Conservation (phyloP, 352 stramenopile genomes). For the Phytophthora cactorum region DNA sequence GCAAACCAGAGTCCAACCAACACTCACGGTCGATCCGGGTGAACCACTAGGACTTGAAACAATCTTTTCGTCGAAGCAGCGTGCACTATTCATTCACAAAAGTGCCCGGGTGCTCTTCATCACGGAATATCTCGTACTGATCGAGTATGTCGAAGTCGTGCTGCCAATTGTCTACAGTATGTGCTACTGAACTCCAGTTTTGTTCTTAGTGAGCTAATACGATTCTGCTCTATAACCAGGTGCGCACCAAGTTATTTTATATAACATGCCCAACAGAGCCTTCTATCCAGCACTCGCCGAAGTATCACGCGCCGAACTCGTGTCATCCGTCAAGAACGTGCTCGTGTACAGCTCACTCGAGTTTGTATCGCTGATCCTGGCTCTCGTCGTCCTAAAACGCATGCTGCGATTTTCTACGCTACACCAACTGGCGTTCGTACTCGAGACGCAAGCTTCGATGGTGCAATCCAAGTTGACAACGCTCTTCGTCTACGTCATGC, state of each 20-base stretch:
- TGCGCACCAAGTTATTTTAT: constrained; percentile 18
- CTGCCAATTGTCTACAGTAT: constrained; percentile 46
- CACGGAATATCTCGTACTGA: constrained; percentile 49
- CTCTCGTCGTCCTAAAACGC: constrained; percentile 15
- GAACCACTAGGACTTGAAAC: constrained; percentile 10
- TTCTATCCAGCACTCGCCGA: constrained; percentile 22
- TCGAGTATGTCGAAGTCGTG: constrained; percentile 47
- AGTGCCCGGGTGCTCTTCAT: constrained; percentile 43
- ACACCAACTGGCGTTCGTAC: constrained; percentile 43
- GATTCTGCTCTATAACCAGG: neutral
- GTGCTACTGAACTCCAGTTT: neutral
- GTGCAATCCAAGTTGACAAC: constrained; percentile 39
- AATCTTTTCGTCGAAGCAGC: constrained; percentile 24
- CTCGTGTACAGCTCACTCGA: constrained; percentile 31
- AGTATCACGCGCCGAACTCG: constrained; percentile 8
- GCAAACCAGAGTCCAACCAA: constrained; percentile 1
- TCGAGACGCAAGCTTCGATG: constrained; percentile 28
- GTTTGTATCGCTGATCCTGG: constrained; percentile 18
- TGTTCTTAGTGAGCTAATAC: neutral
- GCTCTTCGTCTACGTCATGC: constrained; percentile 42
- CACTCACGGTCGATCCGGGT: neutral
- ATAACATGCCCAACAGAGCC: constrained; percentile 32
- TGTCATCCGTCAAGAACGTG: constrained; percentile 20
- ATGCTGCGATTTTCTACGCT: constrained; percentile 27
- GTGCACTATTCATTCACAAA: constrained; percentile 31